Evolutionary conservation across 2,329 filamentous ascomycete genomes (phyloP), one percentile per base, ranked within the genome.

Genomic region (Curvularia sp.): DNA sequence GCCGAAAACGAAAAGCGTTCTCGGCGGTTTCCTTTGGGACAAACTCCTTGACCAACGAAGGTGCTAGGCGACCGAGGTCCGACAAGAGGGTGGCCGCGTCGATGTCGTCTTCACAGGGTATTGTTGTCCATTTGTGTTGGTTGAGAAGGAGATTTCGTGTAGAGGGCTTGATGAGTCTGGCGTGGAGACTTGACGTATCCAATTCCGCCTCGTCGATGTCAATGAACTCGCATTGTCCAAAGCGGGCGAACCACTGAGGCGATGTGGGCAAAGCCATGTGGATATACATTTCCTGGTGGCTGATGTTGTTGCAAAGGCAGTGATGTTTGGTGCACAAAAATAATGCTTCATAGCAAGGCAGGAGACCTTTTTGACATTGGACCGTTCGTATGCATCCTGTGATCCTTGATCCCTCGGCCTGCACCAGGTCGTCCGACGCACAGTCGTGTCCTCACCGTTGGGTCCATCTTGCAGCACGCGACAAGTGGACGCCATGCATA

Each of bases 1-100:
- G 68, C 36, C 78, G 69, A 59, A 81, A 79, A 12, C 59, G 43
- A n/a, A 72, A 64, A n/a, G 58, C 60, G n/a, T 59, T 59, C 23
- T 63, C 51, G 7, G 58, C 57, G 32, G 64, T 51, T 34, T 57
- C 36, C 47, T 72, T 76, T 21, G 69, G 63, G 7, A 71, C 27
- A 39, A 77, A 74, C 47, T 69, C 64, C 30, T 75, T 75, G 18
- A 71, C 70, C 12, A 74, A 67, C 4, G 68, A 65, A 8, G 74
- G 72, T 0, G 71, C 70, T 15, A 75, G 53, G 3, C 61, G 68
- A 18, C 53, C 43, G 47, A 77, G 68, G 43, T 72, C 65, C 18
- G 60, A 54, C 15, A 77, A 56, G 9, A 77, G 65, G 5, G 64
- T 65, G 18, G 59, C 49, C 8, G 68, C 67, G 30, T 71, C 64